phyloP scores from a whole-genome alignment of 441 rosid genomes.

The Melastoma candidum region DNA sequence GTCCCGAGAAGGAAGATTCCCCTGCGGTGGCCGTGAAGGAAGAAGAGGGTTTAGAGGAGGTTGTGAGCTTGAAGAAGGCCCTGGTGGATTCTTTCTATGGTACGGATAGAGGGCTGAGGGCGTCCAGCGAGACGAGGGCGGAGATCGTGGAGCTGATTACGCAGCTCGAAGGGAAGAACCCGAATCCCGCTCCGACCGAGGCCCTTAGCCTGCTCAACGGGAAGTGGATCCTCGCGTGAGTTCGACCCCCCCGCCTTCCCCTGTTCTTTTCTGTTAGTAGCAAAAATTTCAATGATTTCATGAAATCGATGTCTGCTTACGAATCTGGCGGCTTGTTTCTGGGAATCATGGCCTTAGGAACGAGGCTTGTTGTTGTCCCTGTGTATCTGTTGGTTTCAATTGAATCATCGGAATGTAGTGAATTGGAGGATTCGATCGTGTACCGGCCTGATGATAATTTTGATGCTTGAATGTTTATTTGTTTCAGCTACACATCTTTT shows the following conservation, averaged over 20 bases:
- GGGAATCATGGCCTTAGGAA: too few relatives aligned
- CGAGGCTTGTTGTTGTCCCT: too few relatives aligned
- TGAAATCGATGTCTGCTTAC: too few relatives aligned
- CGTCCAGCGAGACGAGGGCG: conserved; percentile 73
- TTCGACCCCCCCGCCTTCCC: neutral
- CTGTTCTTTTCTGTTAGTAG: neutral
- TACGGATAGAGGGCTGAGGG: conserved; percentile 62
- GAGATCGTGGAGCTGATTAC: conserved; percentile 89
- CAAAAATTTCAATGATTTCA: neutral
- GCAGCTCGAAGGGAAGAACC: conserved; percentile 82
- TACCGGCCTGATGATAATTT: neutral
- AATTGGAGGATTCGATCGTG: neutral
- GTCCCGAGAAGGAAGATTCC: conserved; percentile 15
- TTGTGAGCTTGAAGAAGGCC: conserved; percentile 46
- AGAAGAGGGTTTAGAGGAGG: conserved; percentile 42
- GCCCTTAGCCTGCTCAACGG: conserved; percentile 77
- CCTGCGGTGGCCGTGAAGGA: conserved; percentile 39
- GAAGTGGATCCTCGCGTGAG: conserved; percentile 96
- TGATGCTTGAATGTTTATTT: neutral
- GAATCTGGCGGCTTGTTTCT: too few relatives aligned
- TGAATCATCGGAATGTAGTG: too few relatives aligned
- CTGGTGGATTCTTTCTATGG: conserved; percentile 75
- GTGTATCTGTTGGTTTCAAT: too few relatives aligned
- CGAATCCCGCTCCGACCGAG: conserved; percentile 75
- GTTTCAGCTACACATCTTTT: conserved; percentile 77